Evolutionary conservation across 2,329 filamentous ascomycete species (phyloP).

Genomic region (Colletotrichum sp.): DNA sequence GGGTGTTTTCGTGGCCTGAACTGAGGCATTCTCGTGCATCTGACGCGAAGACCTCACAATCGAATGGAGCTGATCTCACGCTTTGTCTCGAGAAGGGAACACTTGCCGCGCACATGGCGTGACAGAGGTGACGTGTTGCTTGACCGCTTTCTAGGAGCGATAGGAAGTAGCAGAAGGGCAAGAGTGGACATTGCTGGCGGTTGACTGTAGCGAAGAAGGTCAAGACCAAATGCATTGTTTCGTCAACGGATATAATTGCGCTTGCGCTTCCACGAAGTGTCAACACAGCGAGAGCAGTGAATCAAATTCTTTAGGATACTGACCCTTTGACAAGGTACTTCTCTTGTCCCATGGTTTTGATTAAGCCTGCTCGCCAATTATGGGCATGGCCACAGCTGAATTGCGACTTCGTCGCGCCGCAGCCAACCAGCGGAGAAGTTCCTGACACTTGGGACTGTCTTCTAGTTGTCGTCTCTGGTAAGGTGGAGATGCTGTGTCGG

Average conservation of each 20-base stretch:
- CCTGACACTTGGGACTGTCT: not conserved
- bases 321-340: not conserved
- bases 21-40: not conserved
- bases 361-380: not conserved
- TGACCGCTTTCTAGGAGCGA: not conserved
- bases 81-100: not conserved
- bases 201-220: not conserved
- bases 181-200: not conserved
- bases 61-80: not conserved
- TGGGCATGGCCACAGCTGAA: not conserved
- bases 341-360: not conserved
- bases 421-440: not conserved
- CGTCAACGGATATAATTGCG: not conserved
- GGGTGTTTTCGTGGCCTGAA: not conserved
- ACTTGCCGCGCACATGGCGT: not conserved
- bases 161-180: not conserved
- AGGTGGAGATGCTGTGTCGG: not conserved
- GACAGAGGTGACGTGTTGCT: not conserved
- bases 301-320: not conserved
- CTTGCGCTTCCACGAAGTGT: not conserved
- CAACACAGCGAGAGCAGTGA: not conserved
- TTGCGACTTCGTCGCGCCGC: not conserved
- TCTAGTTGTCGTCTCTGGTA: not conserved
- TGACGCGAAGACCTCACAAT: not conserved
- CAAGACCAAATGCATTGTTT: not conserved